A percentile compares a stretch with the other conserved stretches of the same genome.
Evolutionary conservation across 495 filamentous ascomycete genomes (phyloP).

Genomic region (Penicillium lividum): DNA sequence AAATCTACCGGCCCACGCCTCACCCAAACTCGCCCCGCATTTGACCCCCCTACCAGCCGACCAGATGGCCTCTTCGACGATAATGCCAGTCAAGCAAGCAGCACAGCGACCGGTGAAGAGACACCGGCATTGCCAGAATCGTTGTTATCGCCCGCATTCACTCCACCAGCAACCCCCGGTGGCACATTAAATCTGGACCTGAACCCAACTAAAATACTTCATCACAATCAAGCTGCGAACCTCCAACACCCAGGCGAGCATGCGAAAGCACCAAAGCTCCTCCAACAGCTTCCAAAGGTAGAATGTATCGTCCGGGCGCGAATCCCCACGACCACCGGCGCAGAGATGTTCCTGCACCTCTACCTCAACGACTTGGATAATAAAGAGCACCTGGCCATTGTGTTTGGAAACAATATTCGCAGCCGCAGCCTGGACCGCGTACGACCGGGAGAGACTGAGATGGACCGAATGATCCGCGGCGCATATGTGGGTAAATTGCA

Average conservation of each 20-base stretch:
- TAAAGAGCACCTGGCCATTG: conserved; percentile 98
- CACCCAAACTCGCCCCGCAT: conserved; percentile 51
- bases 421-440: conserved; percentile 76
- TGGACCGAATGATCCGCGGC: conserved; percentile 92
- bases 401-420: conserved; percentile 85
- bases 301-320: conserved; percentile 81
- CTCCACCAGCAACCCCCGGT: conserved; percentile 72
- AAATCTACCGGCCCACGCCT: conserved; percentile 52
- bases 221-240: conserved; percentile 32
- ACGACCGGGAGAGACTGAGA: conserved; percentile 86
- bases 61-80: conserved; percentile 21
- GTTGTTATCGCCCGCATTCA: conserved; percentile 75
- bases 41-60: conserved; percentile 21
- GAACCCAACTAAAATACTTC: conserved; percentile 42
- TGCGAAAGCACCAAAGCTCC: conserved; percentile 63
- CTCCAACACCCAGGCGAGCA: conserved; percentile 39
- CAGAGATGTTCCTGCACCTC: conserved; percentile 96
- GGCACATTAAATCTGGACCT: conserved; percentile 50
- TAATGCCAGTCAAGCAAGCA: conserved; percentile 27
- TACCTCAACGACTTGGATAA: conserved; percentile 91
- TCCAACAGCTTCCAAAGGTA: conserved; percentile 69
- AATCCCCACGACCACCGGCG: conserved; percentile 82
- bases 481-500: conserved; percentile 87
- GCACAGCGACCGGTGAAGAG: conserved; percentile 24
- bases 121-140: conserved; percentile 50